Conservation (phyloP, 1,284 basidiomycete genomes). For the Moesziomyces sp. region DNA sequence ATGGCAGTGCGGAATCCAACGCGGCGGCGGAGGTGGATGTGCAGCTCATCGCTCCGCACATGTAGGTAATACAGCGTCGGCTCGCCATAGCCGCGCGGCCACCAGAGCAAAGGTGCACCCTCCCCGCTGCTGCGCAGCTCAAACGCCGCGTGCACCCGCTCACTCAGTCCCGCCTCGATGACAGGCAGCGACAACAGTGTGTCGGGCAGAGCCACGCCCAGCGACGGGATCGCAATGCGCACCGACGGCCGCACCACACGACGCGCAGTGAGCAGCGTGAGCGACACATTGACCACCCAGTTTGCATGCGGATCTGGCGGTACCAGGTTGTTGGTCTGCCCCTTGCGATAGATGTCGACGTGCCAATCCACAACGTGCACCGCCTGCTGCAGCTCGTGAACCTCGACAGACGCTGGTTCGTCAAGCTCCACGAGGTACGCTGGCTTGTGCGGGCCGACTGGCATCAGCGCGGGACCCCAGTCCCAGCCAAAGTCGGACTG, state of each 20-base stretch:
- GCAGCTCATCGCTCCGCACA: slow-evolving; percentile 24
- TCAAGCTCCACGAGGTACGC: slow-evolving; percentile 44
- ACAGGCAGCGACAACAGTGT: slow-evolving; percentile 15
- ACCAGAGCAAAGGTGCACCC: slow-evolving; percentile 51
- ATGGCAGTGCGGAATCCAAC: slow-evolving; percentile 57
- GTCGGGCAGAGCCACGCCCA: slow-evolving; percentile 15
- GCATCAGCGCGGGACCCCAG: slow-evolving; percentile 55
- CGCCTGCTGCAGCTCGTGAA: slow-evolving; percentile 1
- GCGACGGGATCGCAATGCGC: slow-evolving; percentile 25
- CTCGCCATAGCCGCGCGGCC: slow-evolving; percentile 47
- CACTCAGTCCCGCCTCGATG: slow-evolving; percentile 23
- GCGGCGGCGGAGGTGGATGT: slow-evolving; percentile 9
- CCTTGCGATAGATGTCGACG: slow-evolving; percentile 51
- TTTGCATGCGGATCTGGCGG: slow-evolving; percentile 48
- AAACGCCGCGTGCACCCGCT: slow-evolving; percentile 22
- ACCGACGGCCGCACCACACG: slow-evolving; percentile 6
- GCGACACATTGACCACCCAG: slow-evolving; percentile 59
- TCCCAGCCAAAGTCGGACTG: slow-evolving; percentile 64
- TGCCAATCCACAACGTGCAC: slow-evolving; percentile 11
- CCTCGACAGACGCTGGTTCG: no score
- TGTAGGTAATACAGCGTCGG: slow-evolving; percentile 43
- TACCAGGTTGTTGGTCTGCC: slow-evolving; percentile 50
- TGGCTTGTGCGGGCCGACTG: slow-evolving; percentile 37
- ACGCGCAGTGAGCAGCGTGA: slow-evolving; percentile 30
- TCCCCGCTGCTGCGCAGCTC: slow-evolving; percentile 31